Conservation (phyloP, 148 eudicot genomes). For the Nyssa sinensis region DNA sequence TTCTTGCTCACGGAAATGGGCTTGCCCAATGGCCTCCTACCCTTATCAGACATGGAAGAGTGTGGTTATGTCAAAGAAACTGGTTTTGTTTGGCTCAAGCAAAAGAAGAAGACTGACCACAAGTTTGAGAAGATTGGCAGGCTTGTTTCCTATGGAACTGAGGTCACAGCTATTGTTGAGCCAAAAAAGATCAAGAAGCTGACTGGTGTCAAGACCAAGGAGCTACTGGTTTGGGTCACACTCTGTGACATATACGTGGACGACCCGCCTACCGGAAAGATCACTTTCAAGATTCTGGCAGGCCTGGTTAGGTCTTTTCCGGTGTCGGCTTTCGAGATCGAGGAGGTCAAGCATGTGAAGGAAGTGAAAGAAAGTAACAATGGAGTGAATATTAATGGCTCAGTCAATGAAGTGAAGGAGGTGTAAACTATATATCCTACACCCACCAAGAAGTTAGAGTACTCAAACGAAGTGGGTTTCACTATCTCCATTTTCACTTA, state of each 20-base stretch:
- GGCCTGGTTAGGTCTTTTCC: conserved; percentile 61
- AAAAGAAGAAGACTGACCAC: conserved; percentile 67
- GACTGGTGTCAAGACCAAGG: conserved; percentile 70
- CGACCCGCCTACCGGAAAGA: conserved; percentile 34
- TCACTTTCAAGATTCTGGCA: conserved; percentile 41
- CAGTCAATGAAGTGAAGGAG: too few species aligned
- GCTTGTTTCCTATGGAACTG: conserved; percentile 49
- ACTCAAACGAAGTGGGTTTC: too few species aligned
- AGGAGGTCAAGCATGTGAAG: too few species aligned
- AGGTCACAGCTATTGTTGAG: conserved; percentile 63
- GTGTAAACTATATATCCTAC: too few species aligned
- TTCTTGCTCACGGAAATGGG: conserved; percentile 50
- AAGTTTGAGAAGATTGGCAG: conserved; percentile 59
- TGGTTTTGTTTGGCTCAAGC: conserved; percentile 73
- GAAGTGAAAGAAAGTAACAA: conserved; percentile 16
- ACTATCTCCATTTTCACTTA: too few species aligned
- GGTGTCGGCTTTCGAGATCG: conserved; percentile 37
- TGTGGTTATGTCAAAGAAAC: conserved; percentile 53
- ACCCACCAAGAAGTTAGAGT: too few species aligned
- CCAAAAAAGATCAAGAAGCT: conserved; percentile 62
- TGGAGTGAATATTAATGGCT: neutral
- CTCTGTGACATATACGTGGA: conserved; percentile 43
- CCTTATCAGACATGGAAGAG: conserved; percentile 54
- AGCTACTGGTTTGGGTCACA: conserved; percentile 59
- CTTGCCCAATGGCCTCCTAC: conserved; percentile 69